These are phyloP conservation scores for Nemania sp. DNA, from an alignment of 2,329 filamentous ascomycete species.

Conservation along the genomic window DNA sequence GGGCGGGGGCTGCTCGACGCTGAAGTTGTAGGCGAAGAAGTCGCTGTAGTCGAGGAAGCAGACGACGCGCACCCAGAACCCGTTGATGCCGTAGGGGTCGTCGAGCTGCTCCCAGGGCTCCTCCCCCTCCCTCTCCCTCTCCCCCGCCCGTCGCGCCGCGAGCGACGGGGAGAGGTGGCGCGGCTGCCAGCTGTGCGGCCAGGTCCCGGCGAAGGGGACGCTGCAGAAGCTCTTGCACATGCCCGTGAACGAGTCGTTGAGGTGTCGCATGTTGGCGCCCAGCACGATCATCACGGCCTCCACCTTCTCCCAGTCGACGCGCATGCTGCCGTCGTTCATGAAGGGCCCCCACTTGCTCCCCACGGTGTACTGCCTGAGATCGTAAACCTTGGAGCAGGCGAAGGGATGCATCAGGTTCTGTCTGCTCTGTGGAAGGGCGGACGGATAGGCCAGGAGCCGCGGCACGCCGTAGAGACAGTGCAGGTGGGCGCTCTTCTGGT, in stretches of 20 bases:
- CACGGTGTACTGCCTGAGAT: slow-evolving; percentile 69
- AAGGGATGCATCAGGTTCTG: slow-evolving; percentile 56
- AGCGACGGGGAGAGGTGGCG: slow-evolving; percentile 37
- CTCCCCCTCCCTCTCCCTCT: too few species aligned
- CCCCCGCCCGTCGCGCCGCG: slow-evolving; percentile 3
- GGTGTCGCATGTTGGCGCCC: slow-evolving; percentile 62
- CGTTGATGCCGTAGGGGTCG: slow-evolving; percentile 71
- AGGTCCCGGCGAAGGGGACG: slow-evolving; percentile 60
- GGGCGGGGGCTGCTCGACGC: slow-evolving; percentile 45
- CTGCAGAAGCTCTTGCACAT: slow-evolving; percentile 60
- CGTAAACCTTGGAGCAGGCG: slow-evolving; percentile 73
- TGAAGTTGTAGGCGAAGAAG: slow-evolving; percentile 74
- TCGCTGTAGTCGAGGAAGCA: slow-evolving; percentile 70
- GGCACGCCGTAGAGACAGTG: slow-evolving; percentile 72
- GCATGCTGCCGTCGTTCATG: slow-evolving; percentile 61
- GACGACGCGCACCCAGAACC: slow-evolving; percentile 69
- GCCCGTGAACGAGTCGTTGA: slow-evolving; percentile 49
- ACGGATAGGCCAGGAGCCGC: slow-evolving; percentile 43
- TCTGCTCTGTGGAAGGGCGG: slow-evolving; percentile 42
- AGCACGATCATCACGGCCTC: slow-evolving; percentile 75
- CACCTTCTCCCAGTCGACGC: slow-evolving; percentile 79
- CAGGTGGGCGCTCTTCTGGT: slow-evolving; percentile 71
- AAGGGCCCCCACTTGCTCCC: slow-evolving; percentile 74
- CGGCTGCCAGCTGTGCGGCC: slow-evolving; percentile 53
- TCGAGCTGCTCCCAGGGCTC: slow-evolving; percentile 58